Conservation (phyloP, 257 asterid species). For the Ligustrum vulgare region DNA sequence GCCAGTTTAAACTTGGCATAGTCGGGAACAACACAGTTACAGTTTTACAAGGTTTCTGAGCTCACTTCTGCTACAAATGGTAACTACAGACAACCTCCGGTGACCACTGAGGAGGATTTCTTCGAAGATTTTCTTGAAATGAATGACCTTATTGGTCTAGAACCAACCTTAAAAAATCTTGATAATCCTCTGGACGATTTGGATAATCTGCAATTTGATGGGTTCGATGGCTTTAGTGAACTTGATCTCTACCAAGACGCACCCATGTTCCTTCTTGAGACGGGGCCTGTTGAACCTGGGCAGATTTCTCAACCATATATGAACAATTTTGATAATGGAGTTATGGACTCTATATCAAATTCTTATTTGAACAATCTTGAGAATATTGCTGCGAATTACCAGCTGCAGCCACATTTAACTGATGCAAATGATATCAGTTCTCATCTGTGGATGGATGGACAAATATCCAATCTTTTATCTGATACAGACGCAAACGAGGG, state of each 20-base stretch:
- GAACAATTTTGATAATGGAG: constrained; percentile 33
- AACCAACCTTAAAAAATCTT: constrained; percentile 31
- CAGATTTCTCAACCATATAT: constrained; percentile 35
- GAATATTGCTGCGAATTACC: constrained; percentile 24
- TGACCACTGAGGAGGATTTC: constrained; percentile 50
- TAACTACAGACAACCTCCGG: constrained; percentile 10
- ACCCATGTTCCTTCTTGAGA: constrained; percentile 34
- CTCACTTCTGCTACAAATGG: constrained; percentile 45
- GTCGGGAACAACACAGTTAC: constrained; percentile 44
- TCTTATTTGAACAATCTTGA: constrained; percentile 27
- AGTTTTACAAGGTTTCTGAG: constrained; percentile 53
- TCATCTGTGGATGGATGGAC: constrained; percentile 53
- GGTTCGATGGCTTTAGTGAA: constrained; percentile 49
- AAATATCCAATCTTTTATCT: constrained; percentile 34
- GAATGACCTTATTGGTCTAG: constrained; percentile 59
- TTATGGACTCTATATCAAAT: constrained; percentile 22
- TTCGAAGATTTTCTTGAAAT: constrained; percentile 81
- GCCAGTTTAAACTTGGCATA: constrained; percentile 46
- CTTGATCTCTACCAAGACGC: constrained; percentile 62
- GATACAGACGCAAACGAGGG: constrained; percentile 43
- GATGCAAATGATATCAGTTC: constrained; percentile 32
- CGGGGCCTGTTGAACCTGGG: constrained; percentile 35
- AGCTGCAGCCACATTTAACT: constrained; percentile 39
- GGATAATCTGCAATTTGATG: constrained; percentile 41
- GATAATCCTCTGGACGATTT: constrained; percentile 25